Percentiles rank a stretch among this genome's conserved stretches.
Evolutionary conservation across 2,329 filamentous ascomycete species (phyloP).

Genomic region (Hypomyces perniciosus): DNA sequence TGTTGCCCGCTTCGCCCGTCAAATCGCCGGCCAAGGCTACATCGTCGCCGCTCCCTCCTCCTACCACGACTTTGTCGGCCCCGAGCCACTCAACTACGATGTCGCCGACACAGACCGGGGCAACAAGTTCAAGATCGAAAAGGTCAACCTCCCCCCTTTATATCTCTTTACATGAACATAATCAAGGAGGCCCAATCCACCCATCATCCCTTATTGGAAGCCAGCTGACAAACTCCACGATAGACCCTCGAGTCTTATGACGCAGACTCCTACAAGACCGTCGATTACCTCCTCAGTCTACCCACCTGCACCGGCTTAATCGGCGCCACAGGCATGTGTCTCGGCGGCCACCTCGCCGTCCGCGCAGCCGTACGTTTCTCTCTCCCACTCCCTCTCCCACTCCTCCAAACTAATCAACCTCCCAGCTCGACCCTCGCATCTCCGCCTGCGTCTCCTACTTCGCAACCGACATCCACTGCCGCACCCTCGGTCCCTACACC

Average conservation of each 20-base stretch:
- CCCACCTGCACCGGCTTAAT: slow-evolving; percentile 76
- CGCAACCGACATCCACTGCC: slow-evolving; percentile 81
- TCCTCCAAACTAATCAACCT: slow-evolving; percentile 55
- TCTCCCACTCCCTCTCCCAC: slow-evolving; percentile 74
- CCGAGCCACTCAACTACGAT: slow-evolving; percentile 79
- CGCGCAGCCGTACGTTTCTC: slow-evolving; percentile 45
- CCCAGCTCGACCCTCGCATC: slow-evolving; percentile 73
- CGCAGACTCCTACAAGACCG: slow-evolving; percentile 62
- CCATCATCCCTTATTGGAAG: not conserved
- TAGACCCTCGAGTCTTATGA: slow-evolving; percentile 82
- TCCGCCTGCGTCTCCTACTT: slow-evolving; percentile 80
- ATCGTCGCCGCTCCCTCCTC: slow-evolving; percentile 86
- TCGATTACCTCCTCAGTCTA: slow-evolving; percentile 64
- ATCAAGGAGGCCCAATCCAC: not conserved
- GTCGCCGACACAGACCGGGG: slow-evolving; percentile 80
- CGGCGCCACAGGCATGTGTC: slow-evolving; percentile 82
- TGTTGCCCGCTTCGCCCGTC: slow-evolving; percentile 80
- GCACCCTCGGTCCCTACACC: slow-evolving; percentile 60
- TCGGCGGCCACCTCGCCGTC: slow-evolving; percentile 78
- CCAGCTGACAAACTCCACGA: not conserved
- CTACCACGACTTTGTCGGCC: slow-evolving; percentile 89
- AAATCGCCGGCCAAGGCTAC: slow-evolving; percentile 89
- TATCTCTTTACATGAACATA: not conserved
- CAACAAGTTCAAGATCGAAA: slow-evolving; percentile 79
- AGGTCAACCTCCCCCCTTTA: slow-evolving; percentile 42